Conservation (phyloP, 108 stramenopile genomes). For the Skeletonema marinoi region DNA sequence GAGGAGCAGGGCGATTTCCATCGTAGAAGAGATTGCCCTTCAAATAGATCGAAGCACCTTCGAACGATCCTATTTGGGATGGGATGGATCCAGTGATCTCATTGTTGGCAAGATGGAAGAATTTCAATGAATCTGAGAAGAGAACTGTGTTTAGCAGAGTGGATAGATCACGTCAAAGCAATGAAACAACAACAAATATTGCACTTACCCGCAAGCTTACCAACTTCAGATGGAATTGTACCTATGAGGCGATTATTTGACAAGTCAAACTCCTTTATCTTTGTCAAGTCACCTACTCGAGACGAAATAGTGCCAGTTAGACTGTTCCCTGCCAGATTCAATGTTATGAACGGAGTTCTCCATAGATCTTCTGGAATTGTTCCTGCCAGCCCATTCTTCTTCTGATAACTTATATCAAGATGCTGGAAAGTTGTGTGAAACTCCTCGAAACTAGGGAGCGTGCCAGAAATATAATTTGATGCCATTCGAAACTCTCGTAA, state of each 20-base stretch:
- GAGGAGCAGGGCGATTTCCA: neutral
- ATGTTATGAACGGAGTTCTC: neutral
- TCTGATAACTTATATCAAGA: constrained; percentile 9
- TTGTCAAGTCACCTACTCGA: too few species aligned
- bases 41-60: neutral
- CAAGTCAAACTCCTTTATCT: too few species aligned
- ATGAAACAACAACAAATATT: neutral
- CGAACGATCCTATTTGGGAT: too few species aligned
- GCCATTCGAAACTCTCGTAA: neutral
- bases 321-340: neutral
- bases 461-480: constrained; percentile 4
- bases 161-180: neutral
- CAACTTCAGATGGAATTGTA: too few species aligned
- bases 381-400: constrained; percentile 1
- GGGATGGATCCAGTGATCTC: too few species aligned
- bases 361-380: constrained; percentile 8
- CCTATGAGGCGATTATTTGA: too few species aligned
- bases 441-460: constrained; percentile 18
- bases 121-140: constrained; percentile 1
- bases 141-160: neutral
- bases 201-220: too few species aligned
- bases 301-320: too few species aligned
- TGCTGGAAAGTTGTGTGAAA: neutral
- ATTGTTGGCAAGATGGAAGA: too few species aligned
- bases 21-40: neutral